Evolutionary conservation across 202 grass and related monocot genomes (phyloP), one percentile per base, ranked within the genome.

Genomic region (Digitaria exilis): DNA sequence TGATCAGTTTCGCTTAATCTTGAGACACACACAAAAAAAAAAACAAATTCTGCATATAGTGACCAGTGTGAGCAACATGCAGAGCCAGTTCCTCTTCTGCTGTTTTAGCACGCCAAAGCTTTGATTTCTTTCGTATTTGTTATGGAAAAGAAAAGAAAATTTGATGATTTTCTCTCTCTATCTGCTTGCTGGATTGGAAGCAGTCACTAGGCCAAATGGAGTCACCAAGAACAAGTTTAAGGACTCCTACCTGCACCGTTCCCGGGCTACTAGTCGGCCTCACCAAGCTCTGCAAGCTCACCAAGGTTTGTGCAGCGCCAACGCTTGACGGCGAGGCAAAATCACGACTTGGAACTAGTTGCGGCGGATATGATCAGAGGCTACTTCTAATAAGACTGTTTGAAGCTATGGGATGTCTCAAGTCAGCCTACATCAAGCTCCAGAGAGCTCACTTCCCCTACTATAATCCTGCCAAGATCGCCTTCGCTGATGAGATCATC

Each of bases 241-340:
- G 50, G 24, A 80, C 49, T 21, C 12, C 34, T 14, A 45, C 34
- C 12, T 80, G 78, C 25, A 58, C 10, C 3, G 78, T 80, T 43
- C 65, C 78, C 15, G 78, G 15, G 10, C 49, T 80, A 49, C 51
- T 70, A 3, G 16, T 43, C 7, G 78, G 78, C 22, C 34, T 80
- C 31, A 69, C 78, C 64, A 69, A 56, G 49, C 78, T 80, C 77
- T 80, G 77, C 63, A 80, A 80, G 24, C 65, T 69, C 78, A 80
- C 34, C 10, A 80, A 69, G 17, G 35, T 80, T 12, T 80, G 78
- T 24, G 65, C 65, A 8, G 78, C 65, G 24, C 78, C 78, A 14
- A 18, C 21, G 10, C 37, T 44, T 37, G 65, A 43, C 65, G 11
- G 25, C 22, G 37, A 69, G 11, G 24, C 22, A 28, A 59, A 59